Conservation (phyloP, 2,329 filamentous ascomycete genomes). For the Eutypella sp. region DNA sequence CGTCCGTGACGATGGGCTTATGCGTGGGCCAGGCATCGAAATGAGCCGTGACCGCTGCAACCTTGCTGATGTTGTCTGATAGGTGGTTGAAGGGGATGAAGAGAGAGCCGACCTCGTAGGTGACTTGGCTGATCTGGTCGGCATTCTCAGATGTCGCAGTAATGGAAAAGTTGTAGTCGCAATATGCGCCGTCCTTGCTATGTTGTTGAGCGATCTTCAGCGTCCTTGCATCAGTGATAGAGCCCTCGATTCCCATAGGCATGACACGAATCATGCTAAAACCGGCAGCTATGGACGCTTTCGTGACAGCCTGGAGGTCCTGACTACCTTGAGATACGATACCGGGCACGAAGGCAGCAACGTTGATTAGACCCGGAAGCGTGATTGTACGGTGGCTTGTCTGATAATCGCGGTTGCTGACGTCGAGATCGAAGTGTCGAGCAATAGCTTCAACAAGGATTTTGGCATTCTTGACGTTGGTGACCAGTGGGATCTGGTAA, state of each 20-base stretch:
- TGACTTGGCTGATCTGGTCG: slow-evolving; percentile 68
- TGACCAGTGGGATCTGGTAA: slow-evolving; percentile 92
- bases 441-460: slow-evolving; percentile 92
- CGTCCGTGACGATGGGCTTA: slow-evolving; percentile 79
- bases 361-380: slow-evolving; percentile 71
- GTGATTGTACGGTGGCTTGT: slow-evolving; percentile 76
- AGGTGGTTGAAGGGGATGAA: slow-evolving; percentile 82
- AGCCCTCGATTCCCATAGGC: slow-evolving; percentile 67
- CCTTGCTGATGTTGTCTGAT: slow-evolving; percentile 79
- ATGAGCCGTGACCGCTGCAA: slow-evolving; percentile 72
- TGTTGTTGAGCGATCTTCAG: slow-evolving; percentile 69
- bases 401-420: slow-evolving; percentile 83
- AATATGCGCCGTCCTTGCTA: slow-evolving; percentile 61
- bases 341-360: slow-evolving; percentile 75
- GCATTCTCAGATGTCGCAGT: slow-evolving; percentile 69
- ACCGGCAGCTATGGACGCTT: slow-evolving; percentile 67
- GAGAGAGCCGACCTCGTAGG: slow-evolving; percentile 69
- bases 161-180: slow-evolving; percentile 78
- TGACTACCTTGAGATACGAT: slow-evolving; percentile 59
- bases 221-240: slow-evolving; percentile 67
- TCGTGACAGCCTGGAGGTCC: slow-evolving; percentile 66
- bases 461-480: slow-evolving; percentile 99
- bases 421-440: slow-evolving; percentile 78
- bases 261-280: slow-evolving; percentile 79
- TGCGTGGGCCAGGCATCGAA: slow-evolving; percentile 72